phyloP scores from a whole-genome alignment of 1,139 yeast genomes.

The Blastobotrys raffinosifermentans region DNA sequence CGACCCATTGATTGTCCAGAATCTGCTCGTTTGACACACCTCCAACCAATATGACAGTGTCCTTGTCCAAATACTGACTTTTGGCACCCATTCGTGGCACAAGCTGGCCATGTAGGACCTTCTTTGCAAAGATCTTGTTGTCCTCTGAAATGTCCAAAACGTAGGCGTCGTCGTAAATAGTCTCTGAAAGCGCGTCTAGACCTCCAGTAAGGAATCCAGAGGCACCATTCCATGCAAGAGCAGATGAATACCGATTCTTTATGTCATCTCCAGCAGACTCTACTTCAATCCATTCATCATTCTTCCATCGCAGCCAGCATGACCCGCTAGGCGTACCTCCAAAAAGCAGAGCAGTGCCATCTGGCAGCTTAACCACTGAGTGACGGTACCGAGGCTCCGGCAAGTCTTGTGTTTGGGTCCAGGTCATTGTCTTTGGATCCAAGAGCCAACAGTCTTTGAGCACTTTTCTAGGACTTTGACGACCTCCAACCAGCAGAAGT shows the following conservation, averaged over 20 bases:
- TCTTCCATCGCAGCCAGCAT: slow-evolving; percentile 27
- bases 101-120: slow-evolving; percentile 19
- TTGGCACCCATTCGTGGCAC: slow-evolving; percentile 48
- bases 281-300: slow-evolving; percentile 17
- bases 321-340: slow-evolving; percentile 42
- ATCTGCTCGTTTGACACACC: slow-evolving; percentile 48
- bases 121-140: slow-evolving; percentile 6
- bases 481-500: slow-evolving; percentile 58
- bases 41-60: slow-evolving; percentile 47
- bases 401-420: slow-evolving; percentile 39
- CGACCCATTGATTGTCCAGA: slow-evolving; percentile 29
- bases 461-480: slow-evolving; percentile 52
- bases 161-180: slow-evolving; percentile 36
- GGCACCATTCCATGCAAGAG: slow-evolving; percentile 35
- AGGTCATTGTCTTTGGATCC: slow-evolving; percentile 18
- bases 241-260: slow-evolving; percentile 18
- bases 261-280: slow-evolving; percentile 4
- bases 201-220: slow-evolving; percentile 56
- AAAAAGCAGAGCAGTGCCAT: slow-evolving; percentile 41
- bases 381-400: slow-evolving; percentile 53
- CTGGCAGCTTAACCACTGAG: slow-evolving; percentile 36
- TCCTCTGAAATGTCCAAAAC: slow-evolving; percentile 25
- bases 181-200: slow-evolving; percentile 32
- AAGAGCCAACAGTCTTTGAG: slow-evolving; percentile 41
- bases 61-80: slow-evolving; percentile 19